phyloP scores from a whole-genome alignment of 805 yeast species.

The Starmerella geochares region DNA sequence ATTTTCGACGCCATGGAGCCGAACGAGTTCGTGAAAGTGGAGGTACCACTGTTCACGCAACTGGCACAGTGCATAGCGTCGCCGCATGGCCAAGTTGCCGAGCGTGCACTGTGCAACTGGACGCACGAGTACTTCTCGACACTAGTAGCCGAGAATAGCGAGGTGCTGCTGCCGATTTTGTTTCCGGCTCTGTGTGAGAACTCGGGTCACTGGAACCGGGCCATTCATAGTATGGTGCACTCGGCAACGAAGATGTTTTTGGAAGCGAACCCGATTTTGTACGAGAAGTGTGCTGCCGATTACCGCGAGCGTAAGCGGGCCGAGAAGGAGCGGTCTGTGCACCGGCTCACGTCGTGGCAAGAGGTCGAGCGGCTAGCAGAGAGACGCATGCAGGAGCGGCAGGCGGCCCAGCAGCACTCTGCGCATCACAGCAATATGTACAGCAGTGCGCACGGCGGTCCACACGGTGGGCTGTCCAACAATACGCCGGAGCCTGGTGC shows the following conservation, averaged over 20 bases:
- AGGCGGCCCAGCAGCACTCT: neutral
- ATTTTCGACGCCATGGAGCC: slow-evolving; percentile 95
- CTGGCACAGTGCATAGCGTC: slow-evolving; percentile 86
- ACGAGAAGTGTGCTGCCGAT: slow-evolving; percentile 83
- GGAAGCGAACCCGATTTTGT: slow-evolving; percentile 83
- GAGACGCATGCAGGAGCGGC: slow-evolving; percentile 23
- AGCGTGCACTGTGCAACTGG: slow-evolving; percentile 88
- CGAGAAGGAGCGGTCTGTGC: slow-evolving; percentile 45
- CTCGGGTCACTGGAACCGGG: slow-evolving; percentile 79
- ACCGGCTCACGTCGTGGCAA: slow-evolving; percentile 39
- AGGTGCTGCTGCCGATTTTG: slow-evolving; percentile 81
- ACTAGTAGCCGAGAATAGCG: slow-evolving; percentile 77
- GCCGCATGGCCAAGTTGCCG: slow-evolving; percentile 95
- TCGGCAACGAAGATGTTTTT: slow-evolving; percentile 83
- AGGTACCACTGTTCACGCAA: slow-evolving; percentile 88
- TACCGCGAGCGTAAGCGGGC: slow-evolving; percentile 68
- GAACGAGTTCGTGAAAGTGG: slow-evolving; percentile 77
- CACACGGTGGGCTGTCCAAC: neutral
- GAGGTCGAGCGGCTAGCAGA: slow-evolving; percentile 37
- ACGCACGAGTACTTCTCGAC: slow-evolving; percentile 87
- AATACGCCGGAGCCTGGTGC: no score
- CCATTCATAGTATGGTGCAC: slow-evolving; percentile 82
- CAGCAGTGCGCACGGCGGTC: neutral
- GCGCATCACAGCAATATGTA: neutral
- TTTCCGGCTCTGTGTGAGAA: slow-evolving; percentile 84